Evolutionary conservation across 2,329 filamentous ascomycete species (phyloP), one percentile per base, ranked within the genome.

Genomic region (Alternaria atra): DNA sequence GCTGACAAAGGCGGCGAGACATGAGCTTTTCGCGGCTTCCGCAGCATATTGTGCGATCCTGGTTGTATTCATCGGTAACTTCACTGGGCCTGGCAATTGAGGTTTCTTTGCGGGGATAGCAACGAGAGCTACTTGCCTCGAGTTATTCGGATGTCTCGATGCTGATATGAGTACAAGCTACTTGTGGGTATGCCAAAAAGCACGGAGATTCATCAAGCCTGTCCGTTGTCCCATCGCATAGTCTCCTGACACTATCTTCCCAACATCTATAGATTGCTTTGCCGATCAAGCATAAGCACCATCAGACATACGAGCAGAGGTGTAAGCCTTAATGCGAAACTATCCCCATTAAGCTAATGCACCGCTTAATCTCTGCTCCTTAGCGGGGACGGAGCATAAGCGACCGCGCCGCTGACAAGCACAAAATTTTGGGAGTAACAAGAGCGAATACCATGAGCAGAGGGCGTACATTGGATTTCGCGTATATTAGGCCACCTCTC

Each of bases 11-110:
- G 78, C 78, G 0, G 69, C 71, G 12, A 63, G 77, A 25, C 76
- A 80, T 53, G 77, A 80, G 52, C 54, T 79, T 2, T 80, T 80
- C 55, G 77, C 77, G n/a, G 77, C 77, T 0, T 71, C 66, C 55
- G 78, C 77, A 2, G 77, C 78, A 7, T 80, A 80, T 60, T 79
- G 77, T 65, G 77, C 78, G 0, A 77, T 80, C 47, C 50, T 80
- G 48, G 76, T 80, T 0, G 78, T 79, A 0, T 80, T 80, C 47
- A 79, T 80, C 56, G 76, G 77, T 1, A 80, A 79, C 58, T 78
- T 80, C 51, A 76, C 73, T 8, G 74, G 74, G 34, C 73, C 73
- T 8, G 70, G 72, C 13, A 75, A 74, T 58, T 77, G 54, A 48
- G 2, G 2, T 0, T n/a, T 3, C 6, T 1, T 20, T 6, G 13